Conservation (phyloP, 164 flowering plant species). For the Berberis vulgaris region DNA sequence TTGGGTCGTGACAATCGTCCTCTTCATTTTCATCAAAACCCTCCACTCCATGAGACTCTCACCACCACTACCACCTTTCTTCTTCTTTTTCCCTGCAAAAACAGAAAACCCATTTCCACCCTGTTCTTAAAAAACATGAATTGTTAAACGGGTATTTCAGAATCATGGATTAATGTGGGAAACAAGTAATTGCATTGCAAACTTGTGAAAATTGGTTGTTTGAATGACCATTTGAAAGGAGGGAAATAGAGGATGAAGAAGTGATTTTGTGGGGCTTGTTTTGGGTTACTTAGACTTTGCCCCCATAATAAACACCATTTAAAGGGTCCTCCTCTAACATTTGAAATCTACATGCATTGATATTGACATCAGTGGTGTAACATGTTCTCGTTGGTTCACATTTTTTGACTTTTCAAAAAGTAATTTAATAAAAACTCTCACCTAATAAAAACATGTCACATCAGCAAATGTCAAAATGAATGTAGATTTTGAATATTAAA, state of each 20-base stretch:
- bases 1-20: constrained; percentile 5
- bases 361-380: too few species aligned
- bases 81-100: constrained; percentile 24
- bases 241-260: too few species aligned
- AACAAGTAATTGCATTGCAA: neutral
- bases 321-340: too few species aligned
- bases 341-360: too few species aligned
- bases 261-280: constrained; percentile 9
- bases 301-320: too few species aligned
- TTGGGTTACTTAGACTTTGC: neutral
- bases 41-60: constrained; percentile 14
- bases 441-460: too few species aligned
- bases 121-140: constrained; percentile 12
- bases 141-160: constrained; percentile 8
- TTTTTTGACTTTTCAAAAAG: too few species aligned
- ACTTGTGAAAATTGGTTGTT: constrained; percentile 6
- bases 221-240: constrained; percentile 3
- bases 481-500: too few species aligned
- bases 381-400: too few species aligned
- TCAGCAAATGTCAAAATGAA: too few species aligned
- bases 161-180: neutral
- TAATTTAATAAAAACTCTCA: too few species aligned
- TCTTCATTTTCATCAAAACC: constrained; percentile 10
- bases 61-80: constrained; percentile 3
- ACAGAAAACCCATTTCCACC: constrained; percentile 18